Conservation (phyloP, 768 basidiomycete genomes). For the Pleurotus djamor region DNA sequence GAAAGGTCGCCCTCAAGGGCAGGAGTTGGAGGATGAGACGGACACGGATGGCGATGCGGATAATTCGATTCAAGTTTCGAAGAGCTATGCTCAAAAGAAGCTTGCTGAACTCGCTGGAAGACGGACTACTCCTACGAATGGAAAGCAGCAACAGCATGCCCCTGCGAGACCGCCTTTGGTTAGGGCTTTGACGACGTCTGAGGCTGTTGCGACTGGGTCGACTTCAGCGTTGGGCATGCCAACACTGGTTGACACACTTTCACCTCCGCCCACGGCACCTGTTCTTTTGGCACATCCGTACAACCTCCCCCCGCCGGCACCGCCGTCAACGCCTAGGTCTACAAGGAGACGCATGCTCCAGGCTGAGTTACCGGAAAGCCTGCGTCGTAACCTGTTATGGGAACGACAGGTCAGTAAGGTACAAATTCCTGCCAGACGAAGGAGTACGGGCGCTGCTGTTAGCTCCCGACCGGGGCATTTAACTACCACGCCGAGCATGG, state of each 20-base stretch:
- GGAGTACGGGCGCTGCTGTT: slow-evolving; percentile 15
- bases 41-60: slow-evolving; percentile 46
- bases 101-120: slow-evolving; percentile 43
- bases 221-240: slow-evolving; percentile 6
- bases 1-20: slow-evolving; percentile 60
- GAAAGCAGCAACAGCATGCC: slow-evolving; percentile 1
- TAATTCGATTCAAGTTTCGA: slow-evolving; percentile 50
- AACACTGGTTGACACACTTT: background rate
- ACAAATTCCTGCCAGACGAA: slow-evolving; percentile 35
- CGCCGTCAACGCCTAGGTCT: slow-evolving; percentile 82
- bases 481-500: slow-evolving; percentile 34
- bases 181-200: background rate
- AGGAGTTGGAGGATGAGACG: slow-evolving; percentile 67
- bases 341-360: slow-evolving; percentile 83
- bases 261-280: slow-evolving; percentile 35
- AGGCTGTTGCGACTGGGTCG: background rate
- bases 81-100: slow-evolving; percentile 69
- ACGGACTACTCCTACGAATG: background rate
- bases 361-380: slow-evolving; percentile 82
- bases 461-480: slow-evolving; percentile 24
- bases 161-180: slow-evolving; percentile 7
- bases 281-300: slow-evolving; percentile 62
- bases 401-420: slow-evolving; percentile 64
- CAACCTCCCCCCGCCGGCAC: slow-evolving; percentile 62
- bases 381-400: slow-evolving; percentile 81